Percentiles rank a stretch among this genome's conserved stretches.
Conservation (phyloP, 176 grass and related monocot species). For the Tuctoria greenei region DNA sequence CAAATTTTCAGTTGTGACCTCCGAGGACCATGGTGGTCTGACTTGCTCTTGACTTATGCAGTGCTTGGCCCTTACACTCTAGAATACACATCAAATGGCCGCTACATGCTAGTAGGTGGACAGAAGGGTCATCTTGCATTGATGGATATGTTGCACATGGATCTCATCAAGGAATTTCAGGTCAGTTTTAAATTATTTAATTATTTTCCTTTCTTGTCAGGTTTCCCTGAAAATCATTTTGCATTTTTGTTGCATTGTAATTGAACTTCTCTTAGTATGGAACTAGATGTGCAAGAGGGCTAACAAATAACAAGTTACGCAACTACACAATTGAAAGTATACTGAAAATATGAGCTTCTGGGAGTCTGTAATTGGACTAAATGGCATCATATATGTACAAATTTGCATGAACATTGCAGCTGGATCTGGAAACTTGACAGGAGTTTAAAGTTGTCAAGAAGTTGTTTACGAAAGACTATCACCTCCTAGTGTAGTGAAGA, state of each 20-base stretch:
- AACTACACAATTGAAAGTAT: not conserved
- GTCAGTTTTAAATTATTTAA: slow-evolving; percentile 36
- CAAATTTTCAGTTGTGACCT: not conserved
- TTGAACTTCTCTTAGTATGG: not conserved
- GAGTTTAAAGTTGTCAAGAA: not conserved
- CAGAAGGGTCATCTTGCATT: slow-evolving; percentile 88
- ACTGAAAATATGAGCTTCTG: not conserved
- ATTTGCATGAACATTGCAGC: not conserved
- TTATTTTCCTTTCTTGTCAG: not conserved
- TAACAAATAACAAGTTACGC: not conserved
- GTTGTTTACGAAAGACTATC: not conserved
- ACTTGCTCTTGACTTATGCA: slow-evolving; percentile 39
- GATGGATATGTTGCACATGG: slow-evolving; percentile 79
- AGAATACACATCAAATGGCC: slow-evolving; percentile 74
- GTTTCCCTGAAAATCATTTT: not conserved
- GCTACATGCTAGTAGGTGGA: slow-evolving; percentile 82
- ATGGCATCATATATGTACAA: not conserved
- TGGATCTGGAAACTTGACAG: not conserved
- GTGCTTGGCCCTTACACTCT: slow-evolving; percentile 84
- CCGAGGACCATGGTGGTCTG: slow-evolving; percentile 11
- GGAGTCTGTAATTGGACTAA: not conserved
- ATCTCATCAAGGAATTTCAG: slow-evolving; percentile 94
- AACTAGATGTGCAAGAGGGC: not conserved
- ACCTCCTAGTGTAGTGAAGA: too few relatives aligned
- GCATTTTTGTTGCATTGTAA: not conserved